Percentiles rank a stretch among this genome's conserved stretches.
These are phyloP conservation scores for Neurospora pannonica DNA, from an alignment of 495 filamentous ascomycete genomes.

Conservation along the genomic window DNA sequence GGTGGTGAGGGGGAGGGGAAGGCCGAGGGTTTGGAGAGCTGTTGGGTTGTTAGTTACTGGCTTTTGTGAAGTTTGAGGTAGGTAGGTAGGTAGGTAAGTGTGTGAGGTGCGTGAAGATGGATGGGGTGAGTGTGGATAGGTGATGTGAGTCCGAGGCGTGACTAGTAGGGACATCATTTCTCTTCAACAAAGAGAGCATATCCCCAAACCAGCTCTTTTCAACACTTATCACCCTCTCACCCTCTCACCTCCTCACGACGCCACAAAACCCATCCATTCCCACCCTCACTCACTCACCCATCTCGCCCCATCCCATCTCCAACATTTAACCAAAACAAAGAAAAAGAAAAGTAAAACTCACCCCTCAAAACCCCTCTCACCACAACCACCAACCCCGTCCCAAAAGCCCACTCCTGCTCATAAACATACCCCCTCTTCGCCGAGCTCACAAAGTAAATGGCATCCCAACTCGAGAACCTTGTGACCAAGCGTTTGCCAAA, in stretches of 20 bases:
- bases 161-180: neutral
- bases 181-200: neutral
- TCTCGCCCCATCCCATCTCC: neutral
- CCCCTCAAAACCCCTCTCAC: conserved; percentile 30
- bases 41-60: neutral
- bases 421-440: conserved; percentile 66
- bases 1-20: neutral
- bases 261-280: neutral
- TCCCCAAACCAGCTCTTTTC: neutral
- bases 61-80: neutral
- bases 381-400: conserved; percentile 52
- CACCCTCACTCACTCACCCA: neutral
- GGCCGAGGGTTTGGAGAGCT: neutral
- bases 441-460: conserved; percentile 70
- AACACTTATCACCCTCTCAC: neutral
- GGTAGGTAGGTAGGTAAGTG: neutral
- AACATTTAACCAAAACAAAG: neutral
- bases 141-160: neutral
- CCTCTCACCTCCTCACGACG: neutral
- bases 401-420: conserved; percentile 98
- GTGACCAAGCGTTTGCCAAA: conserved; percentile 16
- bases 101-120: neutral
- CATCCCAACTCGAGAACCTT: conserved; percentile 80
- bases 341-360: conserved; percentile 6
- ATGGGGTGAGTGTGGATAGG: neutral